These are phyloP conservation scores for Pichia sp. DNA, from an alignment of 1,139 yeast genomes.

Conservation along the genomic window DNA sequence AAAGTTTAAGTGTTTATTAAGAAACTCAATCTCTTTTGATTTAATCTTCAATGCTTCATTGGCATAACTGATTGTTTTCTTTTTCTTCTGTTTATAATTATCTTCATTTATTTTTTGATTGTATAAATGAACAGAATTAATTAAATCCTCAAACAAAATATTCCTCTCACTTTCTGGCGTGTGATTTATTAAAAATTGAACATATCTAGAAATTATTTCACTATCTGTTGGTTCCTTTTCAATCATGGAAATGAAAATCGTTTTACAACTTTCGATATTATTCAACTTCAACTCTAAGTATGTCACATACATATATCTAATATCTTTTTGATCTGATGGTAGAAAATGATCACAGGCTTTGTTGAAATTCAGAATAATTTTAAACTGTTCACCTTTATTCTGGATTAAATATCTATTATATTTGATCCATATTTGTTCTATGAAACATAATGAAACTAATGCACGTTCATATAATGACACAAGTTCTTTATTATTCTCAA, in stretches of 20 bases:
- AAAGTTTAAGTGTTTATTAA: constrained; percentile 29
- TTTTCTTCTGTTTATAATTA: constrained; percentile 10
- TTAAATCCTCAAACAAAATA: constrained; percentile 10
- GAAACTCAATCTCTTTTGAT: constrained; percentile 18
- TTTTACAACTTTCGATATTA: constrained; percentile 18
- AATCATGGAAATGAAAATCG: constrained; percentile 17
- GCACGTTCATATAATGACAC: constrained; percentile 52
- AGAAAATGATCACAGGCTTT: constrained; percentile 41
- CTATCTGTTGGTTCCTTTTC: constrained; percentile 13
- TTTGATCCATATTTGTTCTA: constrained; percentile 49
- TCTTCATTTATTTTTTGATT: constrained; percentile 11
- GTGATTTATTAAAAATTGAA: constrained; percentile 14
- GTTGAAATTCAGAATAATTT: constrained; percentile 33
- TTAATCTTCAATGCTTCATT: not conserved
- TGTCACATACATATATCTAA: constrained; percentile 39
- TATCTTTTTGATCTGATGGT: constrained; percentile 35
- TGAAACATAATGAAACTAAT: constrained; percentile 49
- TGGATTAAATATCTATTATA: constrained; percentile 42
- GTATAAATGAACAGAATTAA: constrained; percentile 13
- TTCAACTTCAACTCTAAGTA: constrained; percentile 26
- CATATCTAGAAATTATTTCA: constrained; percentile 19
- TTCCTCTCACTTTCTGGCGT: not conserved
- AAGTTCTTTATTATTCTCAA: constrained; percentile 24
- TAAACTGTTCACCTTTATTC: constrained; percentile 20
- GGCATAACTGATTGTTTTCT: not conserved